A percentile compares a stretch with the other conserved stretches of the same genome.
phyloP scores from a whole-genome alignment of 2,329 filamentous ascomycete genomes.

The Aspergillus sp. region DNA sequence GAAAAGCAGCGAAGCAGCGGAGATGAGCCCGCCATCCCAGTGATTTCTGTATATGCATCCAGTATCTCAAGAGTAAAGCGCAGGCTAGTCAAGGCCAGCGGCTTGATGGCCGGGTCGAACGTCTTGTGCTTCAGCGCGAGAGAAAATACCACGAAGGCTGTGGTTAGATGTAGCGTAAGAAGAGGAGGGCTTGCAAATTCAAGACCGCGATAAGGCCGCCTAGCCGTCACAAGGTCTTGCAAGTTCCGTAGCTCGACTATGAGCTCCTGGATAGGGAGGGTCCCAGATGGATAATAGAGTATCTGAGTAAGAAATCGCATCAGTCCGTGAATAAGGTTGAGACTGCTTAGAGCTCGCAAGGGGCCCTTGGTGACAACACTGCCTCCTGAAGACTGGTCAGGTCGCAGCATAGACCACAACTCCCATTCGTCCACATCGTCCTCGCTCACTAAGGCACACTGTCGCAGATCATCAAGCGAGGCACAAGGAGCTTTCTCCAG shows the following conservation, averaged over 20 bases:
- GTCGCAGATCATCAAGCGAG: slow-evolving; percentile 9
- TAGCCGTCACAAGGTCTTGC: neutral
- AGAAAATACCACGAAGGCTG: slow-evolving; percentile 14
- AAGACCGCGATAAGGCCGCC: slow-evolving; percentile 3
- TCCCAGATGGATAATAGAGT: neutral
- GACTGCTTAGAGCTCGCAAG: neutral
- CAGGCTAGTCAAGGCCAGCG: neutral
- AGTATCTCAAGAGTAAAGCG: slow-evolving; percentile 5
- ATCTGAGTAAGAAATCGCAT: neutral
- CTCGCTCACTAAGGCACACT: slow-evolving; percentile 13
- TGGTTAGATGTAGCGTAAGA: slow-evolving; percentile 18
- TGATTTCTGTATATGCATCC: slow-evolving; percentile 16
- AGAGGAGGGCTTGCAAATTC: slow-evolving; percentile 14
- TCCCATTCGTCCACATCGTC: slow-evolving; percentile 25
- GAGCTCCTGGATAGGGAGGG: neutral
- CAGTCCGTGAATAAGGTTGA: neutral
- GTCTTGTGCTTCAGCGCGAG: slow-evolving; percentile 5
- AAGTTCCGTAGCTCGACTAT: neutral
- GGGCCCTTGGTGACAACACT: neutral
- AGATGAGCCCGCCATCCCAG: slow-evolving; percentile 7
- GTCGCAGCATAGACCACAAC: slow-evolving; percentile 12
- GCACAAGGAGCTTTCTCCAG: slow-evolving; percentile 12
- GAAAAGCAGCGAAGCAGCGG: slow-evolving; percentile 19
- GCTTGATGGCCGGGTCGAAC: neutral
- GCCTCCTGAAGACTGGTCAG: neutral